These are phyloP conservation scores for Mycena galericulata DNA, from an alignment of 768 basidiomycete genomes.

Conservation along the genomic window DNA sequence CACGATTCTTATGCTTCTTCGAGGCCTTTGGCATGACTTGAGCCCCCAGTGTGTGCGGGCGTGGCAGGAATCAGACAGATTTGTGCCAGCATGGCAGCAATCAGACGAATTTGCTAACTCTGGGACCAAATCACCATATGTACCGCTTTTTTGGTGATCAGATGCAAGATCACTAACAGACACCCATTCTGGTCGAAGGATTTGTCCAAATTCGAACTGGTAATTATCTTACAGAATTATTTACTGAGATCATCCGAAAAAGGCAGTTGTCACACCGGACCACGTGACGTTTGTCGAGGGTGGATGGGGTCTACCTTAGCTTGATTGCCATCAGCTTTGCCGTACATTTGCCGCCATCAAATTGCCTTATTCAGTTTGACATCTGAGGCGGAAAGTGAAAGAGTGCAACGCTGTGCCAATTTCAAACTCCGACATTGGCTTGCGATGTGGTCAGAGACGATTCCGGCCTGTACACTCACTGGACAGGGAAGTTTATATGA, in stretches of 20 bases:
- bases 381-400: too few species aligned
- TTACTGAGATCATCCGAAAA: background rate
- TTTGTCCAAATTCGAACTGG: background rate
- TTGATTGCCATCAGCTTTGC: too few species aligned
- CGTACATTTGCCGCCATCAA: too few species aligned
- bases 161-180: background rate
- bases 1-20: background rate
- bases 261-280: background rate
- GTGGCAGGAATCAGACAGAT: background rate
- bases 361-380: too few species aligned
- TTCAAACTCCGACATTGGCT: too few species aligned
- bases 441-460: too few species aligned
- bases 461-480: too few species aligned
- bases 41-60: background rate
- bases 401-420: too few species aligned
- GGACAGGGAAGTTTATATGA: too few species aligned
- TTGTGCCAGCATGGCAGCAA: too few species aligned
- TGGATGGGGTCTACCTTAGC: background rate
- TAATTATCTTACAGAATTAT: background rate
- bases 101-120: background rate
- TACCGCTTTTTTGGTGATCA: background rate
- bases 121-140: background rate
- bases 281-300: conserved; percentile 1
- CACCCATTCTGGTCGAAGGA: background rate
- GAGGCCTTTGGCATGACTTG: background rate